Conservation (phyloP, 2,329 filamentous ascomycete genomes). For the Penicillium crustosum region DNA sequence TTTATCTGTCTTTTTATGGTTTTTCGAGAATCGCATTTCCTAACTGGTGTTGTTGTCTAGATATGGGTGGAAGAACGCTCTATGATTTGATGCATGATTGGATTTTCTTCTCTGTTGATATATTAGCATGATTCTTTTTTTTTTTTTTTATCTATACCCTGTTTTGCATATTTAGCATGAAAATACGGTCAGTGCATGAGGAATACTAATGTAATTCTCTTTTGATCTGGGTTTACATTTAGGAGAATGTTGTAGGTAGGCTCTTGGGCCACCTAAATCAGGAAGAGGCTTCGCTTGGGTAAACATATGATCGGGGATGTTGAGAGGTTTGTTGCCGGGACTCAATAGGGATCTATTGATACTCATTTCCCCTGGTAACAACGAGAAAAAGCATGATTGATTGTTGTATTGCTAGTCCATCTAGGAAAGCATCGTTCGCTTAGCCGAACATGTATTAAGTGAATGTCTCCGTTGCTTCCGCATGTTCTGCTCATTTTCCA, state of each 20-base stretch:
- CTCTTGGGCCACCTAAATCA: not conserved
- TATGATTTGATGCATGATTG: conserved; percentile 24
- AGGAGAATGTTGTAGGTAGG: not conserved
- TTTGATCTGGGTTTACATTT: not conserved
- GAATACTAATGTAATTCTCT: not conserved
- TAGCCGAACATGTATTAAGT: not conserved
- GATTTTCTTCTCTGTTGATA: conserved; percentile 3
- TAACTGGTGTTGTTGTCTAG: conserved; percentile 25
- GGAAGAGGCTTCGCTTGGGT: conserved; percentile 15
- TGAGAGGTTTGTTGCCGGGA: not conserved
- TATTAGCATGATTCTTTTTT: conserved; percentile 13
- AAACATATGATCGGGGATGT: conserved; percentile 13
- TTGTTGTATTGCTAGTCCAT: not conserved
- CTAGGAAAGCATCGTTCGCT: not conserved
- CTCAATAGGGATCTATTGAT: not conserved
- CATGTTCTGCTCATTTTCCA: conserved; percentile 62
- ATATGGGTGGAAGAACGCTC: conserved; percentile 45
- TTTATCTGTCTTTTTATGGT: conserved; percentile 16
- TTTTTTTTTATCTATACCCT: conserved; percentile 20
- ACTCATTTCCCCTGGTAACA: not conserved
- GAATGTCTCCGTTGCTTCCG: conserved; percentile 9
- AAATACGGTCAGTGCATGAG: conserved; percentile 2
- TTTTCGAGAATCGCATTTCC: not conserved
- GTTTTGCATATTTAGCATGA: conserved; percentile 9
- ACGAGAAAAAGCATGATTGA: not conserved